Evolutionary conservation across 306 rosid genomes (phyloP).

Genomic region (Ziziphus jujuba): DNA sequence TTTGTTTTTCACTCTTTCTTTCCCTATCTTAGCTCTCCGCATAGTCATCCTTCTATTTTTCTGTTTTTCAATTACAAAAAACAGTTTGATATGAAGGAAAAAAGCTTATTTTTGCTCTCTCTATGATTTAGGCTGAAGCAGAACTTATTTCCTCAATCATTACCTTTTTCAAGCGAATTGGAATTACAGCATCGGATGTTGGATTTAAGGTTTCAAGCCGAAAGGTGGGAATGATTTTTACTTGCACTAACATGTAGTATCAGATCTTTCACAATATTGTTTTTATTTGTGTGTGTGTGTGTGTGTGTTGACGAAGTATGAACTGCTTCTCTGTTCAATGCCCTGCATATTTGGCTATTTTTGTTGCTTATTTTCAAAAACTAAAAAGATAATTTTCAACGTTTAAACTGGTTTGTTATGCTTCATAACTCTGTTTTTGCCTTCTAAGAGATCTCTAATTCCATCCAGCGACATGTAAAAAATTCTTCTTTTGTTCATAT

Average conservation of each 20-base stretch:
- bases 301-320: neutral
- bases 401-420: neutral
- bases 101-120: constrained; percentile 7
- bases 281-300: constrained; percentile 11
- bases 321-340: constrained; percentile 2
- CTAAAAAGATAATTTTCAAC: neutral
- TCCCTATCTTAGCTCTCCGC: too few species aligned
- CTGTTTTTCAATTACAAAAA: too few species aligned
- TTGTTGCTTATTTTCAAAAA: neutral
- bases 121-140: constrained; percentile 78
- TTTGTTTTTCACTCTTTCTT: neutral
- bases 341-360: neutral
- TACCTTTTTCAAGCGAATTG: constrained; percentile 81
- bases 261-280: neutral
- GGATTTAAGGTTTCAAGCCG: constrained; percentile 97
- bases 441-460: constrained; percentile 1
- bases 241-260: neutral
- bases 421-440: neutral
- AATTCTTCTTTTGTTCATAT: neutral
- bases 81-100: too few species aligned
- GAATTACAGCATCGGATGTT: constrained; percentile 85
- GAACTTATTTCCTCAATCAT: constrained; percentile 87
- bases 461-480: neutral
- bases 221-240: constrained; percentile 56
- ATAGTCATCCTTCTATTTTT: too few species aligned